A percentile compares a stretch with the other conserved stretches of the same genome.
phyloP scores from a whole-genome alignment of 345 rosid genomes.

The Dovyalis caffra region DNA sequence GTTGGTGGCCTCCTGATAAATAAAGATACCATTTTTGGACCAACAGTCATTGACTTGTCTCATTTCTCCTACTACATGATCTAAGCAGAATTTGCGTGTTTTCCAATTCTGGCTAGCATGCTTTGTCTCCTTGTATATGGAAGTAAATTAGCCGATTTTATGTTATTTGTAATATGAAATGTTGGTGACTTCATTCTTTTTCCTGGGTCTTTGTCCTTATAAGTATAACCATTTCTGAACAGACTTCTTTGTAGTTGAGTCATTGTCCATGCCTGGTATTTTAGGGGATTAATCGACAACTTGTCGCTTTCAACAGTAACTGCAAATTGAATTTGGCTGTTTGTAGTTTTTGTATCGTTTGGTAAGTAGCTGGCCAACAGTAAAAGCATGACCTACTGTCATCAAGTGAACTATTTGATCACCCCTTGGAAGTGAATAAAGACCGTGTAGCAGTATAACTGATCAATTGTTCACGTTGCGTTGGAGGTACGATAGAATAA shows the following conservation, averaged over 20 bases:
- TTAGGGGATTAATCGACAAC: background rate
- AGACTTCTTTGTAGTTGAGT: background rate
- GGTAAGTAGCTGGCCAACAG: background rate
- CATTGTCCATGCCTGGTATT: background rate
- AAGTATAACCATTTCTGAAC: conserved; percentile 3
- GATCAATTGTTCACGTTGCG: no score
- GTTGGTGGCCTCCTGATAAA: background rate
- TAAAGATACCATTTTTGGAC: conserved; percentile 1
- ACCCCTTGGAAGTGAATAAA: background rate
- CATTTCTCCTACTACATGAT: background rate
- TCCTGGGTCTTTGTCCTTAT: background rate
- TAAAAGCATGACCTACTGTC: conserved; percentile 1
- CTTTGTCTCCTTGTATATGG: background rate
- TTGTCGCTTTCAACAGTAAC: conserved; percentile 1
- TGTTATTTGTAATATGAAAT: background rate
- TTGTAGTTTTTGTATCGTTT: no score
- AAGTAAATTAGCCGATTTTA: background rate
- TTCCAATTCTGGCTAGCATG: background rate
- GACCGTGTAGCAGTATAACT: background rate
- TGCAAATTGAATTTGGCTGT: no score
- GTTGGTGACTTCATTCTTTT: background rate
- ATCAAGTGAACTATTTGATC: conserved; percentile 3
- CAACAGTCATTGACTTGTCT: background rate
- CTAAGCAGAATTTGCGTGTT: background rate
- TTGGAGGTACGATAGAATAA: no score